Evolutionary conservation across 805 yeast genomes (phyloP).

Genomic region (Isabelozyma rhagii): DNA sequence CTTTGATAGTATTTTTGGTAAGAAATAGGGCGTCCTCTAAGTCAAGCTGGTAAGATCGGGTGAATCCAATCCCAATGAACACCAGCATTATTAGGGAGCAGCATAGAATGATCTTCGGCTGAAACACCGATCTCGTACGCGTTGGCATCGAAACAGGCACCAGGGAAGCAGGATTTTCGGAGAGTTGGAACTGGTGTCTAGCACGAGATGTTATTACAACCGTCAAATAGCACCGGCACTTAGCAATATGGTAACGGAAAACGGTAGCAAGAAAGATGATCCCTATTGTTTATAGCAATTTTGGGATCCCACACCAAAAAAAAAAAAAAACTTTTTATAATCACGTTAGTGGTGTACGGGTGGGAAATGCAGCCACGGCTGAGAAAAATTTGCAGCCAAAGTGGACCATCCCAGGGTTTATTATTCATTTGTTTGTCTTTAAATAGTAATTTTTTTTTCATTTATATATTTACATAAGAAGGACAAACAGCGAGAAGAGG

Average conservation of each 20-base stretch:
- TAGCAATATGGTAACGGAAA: neutral
- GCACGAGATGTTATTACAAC: too few species aligned
- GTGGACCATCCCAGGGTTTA: too few species aligned
- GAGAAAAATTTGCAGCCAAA: neutral
- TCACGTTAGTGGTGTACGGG: neutral
- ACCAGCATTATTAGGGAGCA: constrained; percentile 6
- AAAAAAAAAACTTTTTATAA: too few species aligned
- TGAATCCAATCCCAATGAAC: constrained; percentile 4
- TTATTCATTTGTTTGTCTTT: too few species aligned
- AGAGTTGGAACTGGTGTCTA: neutral
- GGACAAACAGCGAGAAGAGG: too few species aligned
- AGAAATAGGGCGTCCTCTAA: constrained; percentile 23
- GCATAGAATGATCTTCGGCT: neutral
- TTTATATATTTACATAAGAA: too few species aligned
- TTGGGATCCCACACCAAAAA: neutral
- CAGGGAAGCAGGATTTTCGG: neutral
- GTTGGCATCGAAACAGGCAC: neutral
- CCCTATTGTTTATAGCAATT: neutral
- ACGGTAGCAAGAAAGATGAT: neutral
- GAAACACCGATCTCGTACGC: neutral
- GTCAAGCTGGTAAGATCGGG: constrained; percentile 8
- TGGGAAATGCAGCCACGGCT: neutral
- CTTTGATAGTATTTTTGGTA: constrained; percentile 21
- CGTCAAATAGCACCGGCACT: too few species aligned
- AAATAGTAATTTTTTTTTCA: too few species aligned